phyloP scores from a whole-genome alignment of 2,329 filamentous ascomycete genomes.

The Chaetomium sp. region DNA sequence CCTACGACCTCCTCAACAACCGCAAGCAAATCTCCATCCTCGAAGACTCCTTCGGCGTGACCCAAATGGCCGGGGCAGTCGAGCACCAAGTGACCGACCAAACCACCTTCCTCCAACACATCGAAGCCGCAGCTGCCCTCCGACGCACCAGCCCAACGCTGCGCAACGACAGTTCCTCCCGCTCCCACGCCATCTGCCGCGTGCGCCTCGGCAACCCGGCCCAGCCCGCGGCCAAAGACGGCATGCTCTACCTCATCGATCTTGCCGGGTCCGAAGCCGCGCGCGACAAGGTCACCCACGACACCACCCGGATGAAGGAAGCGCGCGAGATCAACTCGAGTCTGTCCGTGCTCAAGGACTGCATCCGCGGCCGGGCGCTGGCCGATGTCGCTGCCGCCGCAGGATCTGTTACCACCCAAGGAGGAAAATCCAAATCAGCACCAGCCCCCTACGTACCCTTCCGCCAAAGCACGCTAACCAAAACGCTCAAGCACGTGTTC shows the following conservation, averaged over 20 bases:
- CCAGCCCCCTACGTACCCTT: constrained; percentile 36
- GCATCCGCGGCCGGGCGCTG: constrained; percentile 40
- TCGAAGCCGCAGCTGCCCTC: constrained; percentile 35
- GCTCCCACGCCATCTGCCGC: constrained; percentile 44
- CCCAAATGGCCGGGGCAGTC: constrained; percentile 38
- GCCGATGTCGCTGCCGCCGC: constrained; percentile 25
- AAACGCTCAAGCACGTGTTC: constrained; percentile 44
- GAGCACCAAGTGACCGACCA: constrained; percentile 32
- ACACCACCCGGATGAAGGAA: constrained; percentile 39
- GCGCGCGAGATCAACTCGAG: constrained; percentile 43
- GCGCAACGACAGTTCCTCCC: constrained; percentile 43
- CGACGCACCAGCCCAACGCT: constrained; percentile 37
- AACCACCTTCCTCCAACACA: constrained; percentile 27
- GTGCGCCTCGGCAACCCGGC: constrained; percentile 35
- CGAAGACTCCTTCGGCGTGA: constrained; percentile 39
- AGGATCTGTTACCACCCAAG: too few relatives aligned
- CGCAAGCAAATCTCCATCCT: constrained; percentile 37
- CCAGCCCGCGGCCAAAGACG: constrained; percentile 30
- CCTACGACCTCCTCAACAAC: constrained; percentile 35
- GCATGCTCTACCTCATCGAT: constrained; percentile 41
- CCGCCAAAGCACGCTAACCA: constrained; percentile 41
- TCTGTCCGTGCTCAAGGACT: constrained; percentile 46
- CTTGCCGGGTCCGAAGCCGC: constrained; percentile 44
- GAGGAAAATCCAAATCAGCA: constrained; percentile 22
- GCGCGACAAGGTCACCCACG: constrained; percentile 36